Conservation (phyloP, 2,329 filamentous ascomycete genomes). For the Graphilbum fragrans region DNA sequence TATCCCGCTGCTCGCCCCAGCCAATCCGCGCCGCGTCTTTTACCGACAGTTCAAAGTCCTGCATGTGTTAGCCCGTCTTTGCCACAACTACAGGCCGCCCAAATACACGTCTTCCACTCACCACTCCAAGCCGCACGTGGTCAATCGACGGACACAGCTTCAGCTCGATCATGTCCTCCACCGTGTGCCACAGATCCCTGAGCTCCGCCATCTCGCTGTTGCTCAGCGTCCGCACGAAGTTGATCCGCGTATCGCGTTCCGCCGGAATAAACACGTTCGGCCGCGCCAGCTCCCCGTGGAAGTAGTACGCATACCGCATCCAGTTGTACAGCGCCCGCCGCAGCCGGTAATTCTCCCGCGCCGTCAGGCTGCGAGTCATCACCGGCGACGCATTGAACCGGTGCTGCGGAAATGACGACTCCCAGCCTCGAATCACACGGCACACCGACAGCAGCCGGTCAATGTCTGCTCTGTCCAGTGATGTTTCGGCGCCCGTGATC, state of each 20-base stretch:
- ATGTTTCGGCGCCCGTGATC: constrained; percentile 4
- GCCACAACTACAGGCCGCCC: not conserved
- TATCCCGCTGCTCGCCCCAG: constrained; percentile 18
- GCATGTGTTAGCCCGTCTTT: not conserved
- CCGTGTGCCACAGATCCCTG: constrained; percentile 30
- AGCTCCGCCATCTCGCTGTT: constrained; percentile 32
- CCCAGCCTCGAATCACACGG: constrained; percentile 25
- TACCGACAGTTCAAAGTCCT: constrained; percentile 13
- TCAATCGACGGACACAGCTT: constrained; percentile 34
- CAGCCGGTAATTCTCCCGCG: constrained; percentile 31
- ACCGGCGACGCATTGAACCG: constrained; percentile 29
- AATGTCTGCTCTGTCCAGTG: constrained; percentile 15
- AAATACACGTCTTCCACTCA: constrained; percentile 15
- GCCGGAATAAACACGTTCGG: constrained; percentile 10
- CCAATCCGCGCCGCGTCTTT: constrained; percentile 15
- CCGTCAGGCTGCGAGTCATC: constrained; percentile 27
- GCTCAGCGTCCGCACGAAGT: constrained; percentile 29
- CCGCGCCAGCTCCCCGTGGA: constrained; percentile 30
- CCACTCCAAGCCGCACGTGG: constrained; percentile 19
- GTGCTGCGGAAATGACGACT: constrained; percentile 22
- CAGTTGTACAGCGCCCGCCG: constrained; percentile 38
- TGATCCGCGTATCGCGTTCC: constrained; percentile 23
- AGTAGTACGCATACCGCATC: constrained; percentile 42
- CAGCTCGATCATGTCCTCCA: constrained; percentile 29
- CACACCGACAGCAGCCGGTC: constrained; percentile 18